Evolutionary conservation across 805 yeast species (phyloP), one percentile per base, ranked within the genome.

Genomic region (Metschnikowia matae): DNA sequence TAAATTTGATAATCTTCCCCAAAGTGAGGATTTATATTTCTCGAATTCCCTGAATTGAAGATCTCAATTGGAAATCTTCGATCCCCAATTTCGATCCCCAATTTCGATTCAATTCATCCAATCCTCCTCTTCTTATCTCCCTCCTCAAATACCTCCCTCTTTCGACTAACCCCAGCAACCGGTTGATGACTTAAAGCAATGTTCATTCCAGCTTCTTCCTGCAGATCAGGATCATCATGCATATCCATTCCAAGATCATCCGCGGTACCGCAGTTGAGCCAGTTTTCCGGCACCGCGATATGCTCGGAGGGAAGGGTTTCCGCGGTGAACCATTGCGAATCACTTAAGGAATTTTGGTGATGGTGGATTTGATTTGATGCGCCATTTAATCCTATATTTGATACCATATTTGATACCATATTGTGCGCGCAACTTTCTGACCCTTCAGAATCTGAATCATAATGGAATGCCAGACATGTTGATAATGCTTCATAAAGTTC

Each of bases 141-240:
- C 32, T 48, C 48, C 5, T 49, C 57, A 14, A 62, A 67, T 1
- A 60, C 58, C n/a, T 60, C 63, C 39, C 68, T 51, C 35, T 62
- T 61, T 23, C 75, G 54, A 15, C 64, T 59, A 6, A 55, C 57
- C 0, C 78, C 78, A 2, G 71, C 69, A 4, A 69, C 57, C 7
- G 68, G 62, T 21, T 65, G 69, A 48, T 55, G 65, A n/a, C 70
- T 74, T n/a, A 73, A 61, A 43, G 71, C 73, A 26, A 73, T 74
- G 43, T 68, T 57, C 77, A 73, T 72, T 2, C 75, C 77, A 0
- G 77, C 76, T 23, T 52, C 62, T 1, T 54, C 71, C 18, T 56
- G 67, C 14, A 54, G 55, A 13, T 43, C 51, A 8, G 41, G 54
- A 3, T 48, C 61, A 2, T 50, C 55, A 21, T 58, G 64, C 10